Conservation (phyloP, 179 eudicot species). For the Pouteria campechiana region DNA sequence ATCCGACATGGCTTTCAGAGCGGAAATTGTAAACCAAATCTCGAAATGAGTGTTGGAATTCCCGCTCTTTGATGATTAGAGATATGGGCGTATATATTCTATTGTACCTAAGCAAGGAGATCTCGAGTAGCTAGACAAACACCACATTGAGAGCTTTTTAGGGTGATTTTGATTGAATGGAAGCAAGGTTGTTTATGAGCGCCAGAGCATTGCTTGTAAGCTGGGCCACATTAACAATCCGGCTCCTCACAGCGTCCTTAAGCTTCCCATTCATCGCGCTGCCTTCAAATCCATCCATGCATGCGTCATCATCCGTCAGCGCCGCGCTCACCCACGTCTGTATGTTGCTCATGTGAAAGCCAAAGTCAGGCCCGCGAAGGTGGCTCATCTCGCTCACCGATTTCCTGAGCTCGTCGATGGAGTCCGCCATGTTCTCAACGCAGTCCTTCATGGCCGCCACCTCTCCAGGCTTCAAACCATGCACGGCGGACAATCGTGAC, state of each 20-base stretch:
- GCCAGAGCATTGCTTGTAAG: constrained; percentile 40
- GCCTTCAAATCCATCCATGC: constrained; percentile 40
- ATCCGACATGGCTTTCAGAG: no score
- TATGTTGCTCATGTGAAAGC: constrained; percentile 27
- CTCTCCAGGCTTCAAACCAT: constrained; percentile 16
- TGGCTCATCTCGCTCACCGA: constrained; percentile 19
- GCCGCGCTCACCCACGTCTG: constrained; percentile 56
- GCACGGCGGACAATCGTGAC: constrained; percentile 4
- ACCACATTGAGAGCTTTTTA: no score
- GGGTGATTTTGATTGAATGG: no score
- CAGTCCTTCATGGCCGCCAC: constrained; percentile 30
- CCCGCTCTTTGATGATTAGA: no score
- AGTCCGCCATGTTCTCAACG: constrained; percentile 28
- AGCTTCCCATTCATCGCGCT: constrained; percentile 13
- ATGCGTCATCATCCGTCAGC: constrained; percentile 45
- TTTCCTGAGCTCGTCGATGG: constrained; percentile 27
- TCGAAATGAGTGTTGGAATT: no score
- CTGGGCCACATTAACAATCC: constrained; percentile 15
- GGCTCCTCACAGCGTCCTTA: constrained; percentile 19
- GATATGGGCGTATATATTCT: no score
- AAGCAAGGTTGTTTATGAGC: constrained; percentile 49
- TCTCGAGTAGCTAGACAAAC: no score
- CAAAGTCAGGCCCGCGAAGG: constrained; percentile 3
- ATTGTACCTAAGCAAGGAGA: no score
- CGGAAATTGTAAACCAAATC: no score